Evolutionary conservation across 163 green algal species (phyloP).

Genomic region (Picocystis sp.): DNA sequence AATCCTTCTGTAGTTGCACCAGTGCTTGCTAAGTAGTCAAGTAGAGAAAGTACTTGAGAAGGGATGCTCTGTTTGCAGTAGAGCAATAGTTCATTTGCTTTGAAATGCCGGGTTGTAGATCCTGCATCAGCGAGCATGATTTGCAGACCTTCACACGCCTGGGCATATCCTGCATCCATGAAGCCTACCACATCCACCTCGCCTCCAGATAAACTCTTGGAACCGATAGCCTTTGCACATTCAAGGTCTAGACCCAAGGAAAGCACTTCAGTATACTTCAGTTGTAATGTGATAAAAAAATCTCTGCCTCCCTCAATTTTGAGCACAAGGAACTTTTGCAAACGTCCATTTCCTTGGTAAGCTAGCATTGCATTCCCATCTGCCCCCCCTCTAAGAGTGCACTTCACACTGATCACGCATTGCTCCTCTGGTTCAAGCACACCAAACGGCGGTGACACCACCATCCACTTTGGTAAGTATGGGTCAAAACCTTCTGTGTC

Average conservation of each 20-base stretch:
- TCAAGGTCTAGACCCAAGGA: conserved; percentile 9
- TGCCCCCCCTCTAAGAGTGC: too few relatives aligned
- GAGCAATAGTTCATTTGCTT: too few relatives aligned
- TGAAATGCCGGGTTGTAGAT: not conserved
- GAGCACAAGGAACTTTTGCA: conserved; percentile 45
- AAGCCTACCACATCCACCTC: conserved; percentile 36
- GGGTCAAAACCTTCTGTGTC: conserved; percentile 12
- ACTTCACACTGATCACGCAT: too few relatives aligned
- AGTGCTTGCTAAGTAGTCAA: too few relatives aligned
- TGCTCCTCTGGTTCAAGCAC: too few relatives aligned
- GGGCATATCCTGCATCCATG: conserved; percentile 4
- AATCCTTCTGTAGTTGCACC: too few relatives aligned
- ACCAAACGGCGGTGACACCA: conserved; percentile 1
- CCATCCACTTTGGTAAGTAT: conserved; percentile 23
- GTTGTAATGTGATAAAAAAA: conserved; percentile 32
- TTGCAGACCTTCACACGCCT: too few relatives aligned
- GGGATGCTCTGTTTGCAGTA: too few relatives aligned
- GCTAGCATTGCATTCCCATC: not conserved
- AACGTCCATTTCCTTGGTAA: conserved; percentile 5
- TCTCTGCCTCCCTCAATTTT: conserved; percentile 32
- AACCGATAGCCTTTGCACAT: conserved; percentile 28
- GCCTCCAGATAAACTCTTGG: conserved; percentile 19
- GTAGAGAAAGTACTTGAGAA: too few relatives aligned
- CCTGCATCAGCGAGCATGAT: too few relatives aligned
- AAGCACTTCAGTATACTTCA: conserved; percentile 25